Base-by-base conservation (phyloP, 2,329 filamentous ascomycete genomes). In the Nemania serpens region DNA sequence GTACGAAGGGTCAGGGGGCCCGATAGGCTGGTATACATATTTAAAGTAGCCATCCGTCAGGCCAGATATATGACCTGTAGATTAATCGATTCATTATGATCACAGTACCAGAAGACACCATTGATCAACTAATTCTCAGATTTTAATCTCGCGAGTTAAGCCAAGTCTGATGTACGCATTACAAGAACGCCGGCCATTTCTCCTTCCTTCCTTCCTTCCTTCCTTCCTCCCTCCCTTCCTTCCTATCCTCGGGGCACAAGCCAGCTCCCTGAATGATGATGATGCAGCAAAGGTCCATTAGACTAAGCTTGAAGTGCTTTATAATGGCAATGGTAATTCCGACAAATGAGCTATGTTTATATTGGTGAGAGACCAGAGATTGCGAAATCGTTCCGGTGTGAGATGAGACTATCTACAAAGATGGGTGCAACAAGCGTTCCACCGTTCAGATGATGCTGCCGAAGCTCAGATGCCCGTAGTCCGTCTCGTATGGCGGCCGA, bases 161-260 rank as follows among this genome's bases (percentile, higher is more conserved):
- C 45, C 29, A 41, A 48, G 22, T 59, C 22, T 46, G 51, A 22
- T 42, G 49, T 55, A 53, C 52, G 52, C 45, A 63, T 39, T 48
- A 58, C 42, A 51, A 7, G 7, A 61, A 55, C 61, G 42, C 61
- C 51, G n/a, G 29, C 55, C 37, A 36, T 53, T 17, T 52, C 48
- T 15, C 45, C 46, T 58, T 15, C 50, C 39, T 43, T 49, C 45
- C 50, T 48, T n/a, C n/a, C n/a, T n/a, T n/a, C n/a, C n/a, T n/a
- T n/a, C n/a, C n/a, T 53, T 17, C 48, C 48, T 15, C 45, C 46
- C 55, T 15, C 50, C 45, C 46, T 58, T 15, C 50, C 39, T 43
- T 49, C 45, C 50, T 48, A 48, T 54, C 53, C 39, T 48, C 22
- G 37, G 20, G 46, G 33, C 43, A 36, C 17, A 22, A 12, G 7